Percentiles rank a stretch among this genome's conserved stretches.
These are phyloP conservation scores for Arachis hypogaea DNA, from an alignment of 306 rosid species.

Conservation along the genomic window DNA sequence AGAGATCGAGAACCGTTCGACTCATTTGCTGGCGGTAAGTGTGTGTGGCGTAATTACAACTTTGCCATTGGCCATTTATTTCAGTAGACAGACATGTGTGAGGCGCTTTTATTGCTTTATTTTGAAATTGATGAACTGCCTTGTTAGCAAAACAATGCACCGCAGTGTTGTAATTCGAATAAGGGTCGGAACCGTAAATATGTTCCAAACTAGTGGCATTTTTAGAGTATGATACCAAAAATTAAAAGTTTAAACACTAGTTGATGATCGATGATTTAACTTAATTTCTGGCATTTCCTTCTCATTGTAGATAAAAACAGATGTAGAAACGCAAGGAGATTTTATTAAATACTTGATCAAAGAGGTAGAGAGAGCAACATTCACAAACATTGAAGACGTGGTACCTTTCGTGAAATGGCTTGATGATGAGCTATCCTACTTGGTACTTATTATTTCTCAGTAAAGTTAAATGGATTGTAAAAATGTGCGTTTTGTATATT, in stretches of 20 bases:
- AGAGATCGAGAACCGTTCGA: constrained; percentile 99
- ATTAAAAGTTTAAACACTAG: too few relatives aligned
- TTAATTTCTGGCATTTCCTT: not conserved
- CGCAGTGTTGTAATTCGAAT: constrained; percentile 47
- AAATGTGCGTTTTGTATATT: not conserved
- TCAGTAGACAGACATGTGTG: constrained; percentile 51
- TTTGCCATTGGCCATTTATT: constrained; percentile 53
- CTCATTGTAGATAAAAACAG: constrained; percentile 81
- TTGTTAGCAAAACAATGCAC: constrained; percentile 46
- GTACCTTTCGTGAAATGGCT: constrained; percentile 99
- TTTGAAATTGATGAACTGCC: constrained; percentile 39
- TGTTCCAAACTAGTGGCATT: constrained; percentile 35
- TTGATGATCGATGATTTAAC: not conserved
- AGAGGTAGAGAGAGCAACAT: constrained; percentile 89
- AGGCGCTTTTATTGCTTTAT: constrained; percentile 45
- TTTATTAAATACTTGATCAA: constrained; percentile 85
- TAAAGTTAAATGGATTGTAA: not conserved
- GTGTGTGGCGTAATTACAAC: constrained; percentile 44
- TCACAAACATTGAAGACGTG: constrained; percentile 77
- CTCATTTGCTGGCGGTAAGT: constrained; percentile 89
- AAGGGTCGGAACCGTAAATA: constrained; percentile 43
- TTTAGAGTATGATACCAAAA: too few relatives aligned
- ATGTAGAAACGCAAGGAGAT: constrained; percentile 96
- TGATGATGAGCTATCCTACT: constrained; percentile 91
- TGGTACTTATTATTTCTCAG: constrained; percentile 52